Evolutionary conservation across 2,329 filamentous ascomycete species (phyloP), one percentile per base, ranked within the genome.

Genomic region (Aspergillus amoenus): DNA sequence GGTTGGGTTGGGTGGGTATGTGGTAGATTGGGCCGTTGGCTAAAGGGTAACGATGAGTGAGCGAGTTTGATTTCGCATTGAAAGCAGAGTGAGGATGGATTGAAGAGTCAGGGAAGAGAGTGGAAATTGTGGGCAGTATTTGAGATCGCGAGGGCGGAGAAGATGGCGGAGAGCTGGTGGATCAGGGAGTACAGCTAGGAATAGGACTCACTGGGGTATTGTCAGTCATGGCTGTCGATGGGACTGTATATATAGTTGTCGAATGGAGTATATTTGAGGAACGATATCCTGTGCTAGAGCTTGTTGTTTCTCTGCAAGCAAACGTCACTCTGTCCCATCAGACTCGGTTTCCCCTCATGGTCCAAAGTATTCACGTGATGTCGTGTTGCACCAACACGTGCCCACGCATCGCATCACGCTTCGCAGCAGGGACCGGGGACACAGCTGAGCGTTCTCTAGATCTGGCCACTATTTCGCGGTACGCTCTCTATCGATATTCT

Each of bases 351-450:
- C 48, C 42, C 39, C 48, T 46, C 42, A 40, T 30, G 54, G 42
- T 11, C 34, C 8, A 50, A 62, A 60, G 58, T 27, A 42, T n/a
- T 22, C 69, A 71, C 55, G 68, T 71, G 69, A 71, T 46, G 57
- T 66, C 69, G 70, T 68, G 67, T 68, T 61, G 40, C 34, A 42
- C 37, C 30, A 48, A 60, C 57, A 62, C 65, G 64, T 62, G 55
- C 55, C 17, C 39, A 46, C 55, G 45, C 42, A 37, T 37, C 34
- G 12, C 34, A 37, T 37, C 13, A 37, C 34, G 34, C 13, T 37
- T 37, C 34, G 5, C 15, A 13, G 34, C 34, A 37, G 34, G 27
- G 9, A 30, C 9, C 27, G 9, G 27, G 27, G 27, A 30, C 15
- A 37, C 34, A 37, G 34, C 15, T 4, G 6, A 7, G 34, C 3